Evolutionary conservation across 352 stramenopile genomes (phyloP).

Genomic region (Pythium guiyangense): DNA sequence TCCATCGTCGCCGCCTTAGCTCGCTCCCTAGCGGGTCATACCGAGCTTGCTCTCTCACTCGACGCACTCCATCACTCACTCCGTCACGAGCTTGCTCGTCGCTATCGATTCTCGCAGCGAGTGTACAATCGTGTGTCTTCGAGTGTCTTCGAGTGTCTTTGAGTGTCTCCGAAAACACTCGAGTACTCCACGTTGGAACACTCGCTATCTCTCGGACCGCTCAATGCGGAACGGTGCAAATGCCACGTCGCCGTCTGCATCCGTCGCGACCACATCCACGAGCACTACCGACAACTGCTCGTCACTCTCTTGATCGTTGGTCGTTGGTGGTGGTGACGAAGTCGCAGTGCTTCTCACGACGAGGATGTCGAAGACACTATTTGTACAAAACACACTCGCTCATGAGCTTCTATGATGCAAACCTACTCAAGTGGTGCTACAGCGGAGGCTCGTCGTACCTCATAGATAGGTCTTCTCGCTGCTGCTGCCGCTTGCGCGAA

Average conservation of each 20-base stretch:
- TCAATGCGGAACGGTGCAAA: too few species aligned
- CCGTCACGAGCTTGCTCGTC: too few species aligned
- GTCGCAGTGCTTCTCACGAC: neutral
- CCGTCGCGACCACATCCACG: slow-evolving; percentile 19
- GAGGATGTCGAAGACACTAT: slow-evolving; percentile 11
- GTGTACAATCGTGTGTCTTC: too few species aligned
- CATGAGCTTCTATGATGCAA: neutral
- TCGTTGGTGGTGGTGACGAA: neutral
- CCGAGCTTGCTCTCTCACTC: too few species aligned
- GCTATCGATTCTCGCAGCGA: too few species aligned
- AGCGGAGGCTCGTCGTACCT: slow-evolving; percentile 1
- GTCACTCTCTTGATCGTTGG: neutral
- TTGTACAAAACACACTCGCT: neutral
- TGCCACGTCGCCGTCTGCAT: slow-evolving; percentile 28
- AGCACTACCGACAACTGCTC: slow-evolving; percentile 21
- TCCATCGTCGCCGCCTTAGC: too few species aligned
- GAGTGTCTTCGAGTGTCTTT: too few species aligned
- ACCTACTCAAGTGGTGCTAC: neutral
- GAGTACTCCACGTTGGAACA: too few species aligned
- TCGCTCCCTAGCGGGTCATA: too few species aligned
- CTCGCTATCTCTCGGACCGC: too few species aligned
- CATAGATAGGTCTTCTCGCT: neutral
- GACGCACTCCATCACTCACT: too few species aligned
- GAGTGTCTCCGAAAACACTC: too few species aligned
- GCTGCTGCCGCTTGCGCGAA: neutral